Conservation (phyloP, 306 rosid genomes). For the Casuarina glauca region DNA sequence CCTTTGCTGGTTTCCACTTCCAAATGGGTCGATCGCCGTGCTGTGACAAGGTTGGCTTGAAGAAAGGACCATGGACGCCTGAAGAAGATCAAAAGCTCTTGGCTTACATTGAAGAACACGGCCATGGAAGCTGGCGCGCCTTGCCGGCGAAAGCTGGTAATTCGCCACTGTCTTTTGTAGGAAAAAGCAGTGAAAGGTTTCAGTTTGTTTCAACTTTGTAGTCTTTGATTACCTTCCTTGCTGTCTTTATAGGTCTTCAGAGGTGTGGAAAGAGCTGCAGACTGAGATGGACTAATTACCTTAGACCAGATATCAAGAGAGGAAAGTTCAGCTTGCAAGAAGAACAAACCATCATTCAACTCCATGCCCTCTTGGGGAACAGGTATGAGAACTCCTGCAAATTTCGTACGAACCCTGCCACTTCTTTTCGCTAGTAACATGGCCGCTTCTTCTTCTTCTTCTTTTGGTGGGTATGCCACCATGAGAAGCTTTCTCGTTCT, state of each 20-base stretch:
- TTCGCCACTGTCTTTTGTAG: neutral
- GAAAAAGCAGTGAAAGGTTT: neutral
- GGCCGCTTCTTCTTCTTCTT: neutral
- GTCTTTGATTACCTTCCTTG: conserved; percentile 10
- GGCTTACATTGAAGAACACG: conserved; percentile 92
- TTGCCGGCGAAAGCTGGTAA: conserved; percentile 94
- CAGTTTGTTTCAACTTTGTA: neutral
- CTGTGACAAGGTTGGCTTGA: conserved; percentile 95
- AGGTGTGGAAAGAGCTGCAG: conserved; percentile 99
- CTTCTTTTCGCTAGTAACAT: neutral
- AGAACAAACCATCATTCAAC: conserved; percentile 98
- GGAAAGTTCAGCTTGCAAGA: conserved; percentile 98
- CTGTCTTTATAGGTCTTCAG: conserved; percentile 64
- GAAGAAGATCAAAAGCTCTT: conserved; percentile 99
- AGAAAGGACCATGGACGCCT: conserved; percentile 99
- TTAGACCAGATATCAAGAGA: conserved; percentile 97
- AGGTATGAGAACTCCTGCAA: conserved; percentile 47
- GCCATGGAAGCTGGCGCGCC: conserved; percentile 99
- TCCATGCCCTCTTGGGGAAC: conserved; percentile 97
- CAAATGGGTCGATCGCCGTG: conserved; percentile 98
- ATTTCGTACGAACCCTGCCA: neutral
- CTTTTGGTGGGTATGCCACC: neutral
- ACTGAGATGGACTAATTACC: conserved; percentile 96
- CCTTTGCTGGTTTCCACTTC: conserved; percentile 27
- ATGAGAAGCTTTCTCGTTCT: neutral